phyloP scores from a whole-genome alignment of 768 basidiomycete species.

The Amanita thiersii region DNA sequence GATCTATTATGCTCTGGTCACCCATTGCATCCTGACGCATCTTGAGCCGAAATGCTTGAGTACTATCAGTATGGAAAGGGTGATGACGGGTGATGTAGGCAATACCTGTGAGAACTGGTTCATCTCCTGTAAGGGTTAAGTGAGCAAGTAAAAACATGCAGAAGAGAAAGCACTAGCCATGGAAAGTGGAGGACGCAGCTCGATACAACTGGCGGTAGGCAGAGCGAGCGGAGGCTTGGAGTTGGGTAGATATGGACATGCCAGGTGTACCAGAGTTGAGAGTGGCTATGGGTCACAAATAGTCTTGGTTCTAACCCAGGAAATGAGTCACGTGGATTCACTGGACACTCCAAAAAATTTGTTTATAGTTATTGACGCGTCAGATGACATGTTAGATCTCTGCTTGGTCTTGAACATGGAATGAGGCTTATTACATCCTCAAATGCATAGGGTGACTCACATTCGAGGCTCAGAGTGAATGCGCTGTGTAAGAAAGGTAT shows the following conservation, averaged over 20 bases:
- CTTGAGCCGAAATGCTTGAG: slow-evolving; percentile 63
- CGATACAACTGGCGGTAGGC: slow-evolving; percentile 69
- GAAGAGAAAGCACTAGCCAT: slow-evolving; percentile 30
- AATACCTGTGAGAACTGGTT: slow-evolving; percentile 43
- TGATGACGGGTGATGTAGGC: not conserved
- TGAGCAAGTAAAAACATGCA: not conserved
- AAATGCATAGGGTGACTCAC: no score
- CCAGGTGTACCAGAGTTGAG: slow-evolving; percentile 3
- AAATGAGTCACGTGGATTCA: no score
- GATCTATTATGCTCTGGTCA: slow-evolving; percentile 32
- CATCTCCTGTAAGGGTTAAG: slow-evolving; percentile 39
- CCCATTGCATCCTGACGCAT: slow-evolving; percentile 52
- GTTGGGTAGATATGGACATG: slow-evolving; percentile 49
- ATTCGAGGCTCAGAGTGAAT: no score
- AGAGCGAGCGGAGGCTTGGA: slow-evolving; percentile 60
- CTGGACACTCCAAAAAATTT: no score
- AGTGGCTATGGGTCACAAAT: no score
- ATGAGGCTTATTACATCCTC: no score
- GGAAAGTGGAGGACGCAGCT: slow-evolving; percentile 58
- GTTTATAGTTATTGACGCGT: not conserved
- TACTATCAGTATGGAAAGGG: slow-evolving; percentile 1
- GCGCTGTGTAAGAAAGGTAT: no score
- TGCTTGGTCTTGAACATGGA: not conserved
- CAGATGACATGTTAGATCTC: not conserved
- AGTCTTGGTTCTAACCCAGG: no score